phyloP scores from a whole-genome alignment of 2,329 filamentous ascomycete genomes.

The Cercospora nicotianae region DNA sequence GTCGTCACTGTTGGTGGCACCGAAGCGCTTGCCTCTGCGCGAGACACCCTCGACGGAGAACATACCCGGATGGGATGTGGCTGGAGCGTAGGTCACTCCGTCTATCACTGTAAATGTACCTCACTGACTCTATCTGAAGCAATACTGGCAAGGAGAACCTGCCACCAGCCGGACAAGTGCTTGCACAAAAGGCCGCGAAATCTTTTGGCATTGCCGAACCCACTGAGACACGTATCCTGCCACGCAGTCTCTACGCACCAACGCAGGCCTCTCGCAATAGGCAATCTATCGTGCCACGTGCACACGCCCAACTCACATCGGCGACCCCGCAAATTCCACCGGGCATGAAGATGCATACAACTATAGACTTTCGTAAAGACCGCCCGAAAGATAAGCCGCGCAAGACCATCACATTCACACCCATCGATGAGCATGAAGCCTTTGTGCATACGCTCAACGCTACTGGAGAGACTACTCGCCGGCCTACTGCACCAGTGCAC shows the following conservation, averaged over 20 bases:
- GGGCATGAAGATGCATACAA: neutral
- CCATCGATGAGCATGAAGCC: neutral
- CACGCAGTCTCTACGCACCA: constrained; percentile 22
- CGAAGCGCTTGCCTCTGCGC: constrained; percentile 54
- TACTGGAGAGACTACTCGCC: neutral
- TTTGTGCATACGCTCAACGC: neutral
- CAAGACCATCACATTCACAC: neutral
- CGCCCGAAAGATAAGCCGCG: neutral
- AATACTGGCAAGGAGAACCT: constrained; percentile 64
- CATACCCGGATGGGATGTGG: constrained; percentile 41
- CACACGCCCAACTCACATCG: neutral
- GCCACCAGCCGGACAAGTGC: constrained; percentile 48
- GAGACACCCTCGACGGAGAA: constrained; percentile 29
- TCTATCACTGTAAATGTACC: neutral
- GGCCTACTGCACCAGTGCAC: neutral
- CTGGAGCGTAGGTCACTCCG: constrained; percentile 39
- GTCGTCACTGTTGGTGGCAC: constrained; percentile 48
- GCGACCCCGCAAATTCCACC: neutral
- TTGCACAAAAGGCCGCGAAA: constrained; percentile 11
- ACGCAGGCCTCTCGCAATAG: constrained; percentile 31
- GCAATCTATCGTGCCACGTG: constrained; percentile 22
- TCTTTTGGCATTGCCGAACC: neutral
- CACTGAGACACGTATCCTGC: neutral
- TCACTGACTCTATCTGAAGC: constrained; percentile 29
- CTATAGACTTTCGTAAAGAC: neutral